These are phyloP conservation scores for Salvia splendens DNA, from an alignment of 257 asterid genomes.

Conservation along the genomic window DNA sequence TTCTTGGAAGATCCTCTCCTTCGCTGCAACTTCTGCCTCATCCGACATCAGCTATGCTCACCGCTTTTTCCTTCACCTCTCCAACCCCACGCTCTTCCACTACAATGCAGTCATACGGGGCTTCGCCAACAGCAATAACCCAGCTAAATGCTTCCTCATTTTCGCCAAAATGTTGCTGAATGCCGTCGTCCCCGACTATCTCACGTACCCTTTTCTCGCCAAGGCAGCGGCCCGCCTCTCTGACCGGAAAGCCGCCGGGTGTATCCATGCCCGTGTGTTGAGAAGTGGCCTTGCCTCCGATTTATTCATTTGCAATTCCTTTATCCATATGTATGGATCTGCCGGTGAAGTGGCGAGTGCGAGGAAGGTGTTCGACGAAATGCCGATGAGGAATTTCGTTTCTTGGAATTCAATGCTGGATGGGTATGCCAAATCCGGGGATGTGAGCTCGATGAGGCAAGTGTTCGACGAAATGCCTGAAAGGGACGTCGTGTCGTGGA, in stretches of 20 bases:
- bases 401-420: conserved; percentile 80
- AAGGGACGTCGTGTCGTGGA: conserved; percentile 84
- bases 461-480: conserved; percentile 68
- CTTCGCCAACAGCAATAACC: conserved; percentile 49
- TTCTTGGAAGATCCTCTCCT: conserved; percentile 50
- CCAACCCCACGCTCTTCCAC: conserved; percentile 49
- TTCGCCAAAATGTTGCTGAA: conserved; percentile 46
- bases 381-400: conserved; percentile 55
- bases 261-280: conserved; percentile 46
- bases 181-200: conserved; percentile 48
- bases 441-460: conserved; percentile 46
- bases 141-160: conserved; percentile 41
- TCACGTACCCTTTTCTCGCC: conserved; percentile 70
- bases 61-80: conserved; percentile 46
- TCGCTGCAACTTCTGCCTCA: conserved; percentile 43
- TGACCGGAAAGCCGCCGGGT: conserved; percentile 44
- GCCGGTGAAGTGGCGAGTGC: conserved; percentile 43
- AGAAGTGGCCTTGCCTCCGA: conserved; percentile 52
- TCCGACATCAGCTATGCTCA: conserved; percentile 48
- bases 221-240: conserved; percentile 58
- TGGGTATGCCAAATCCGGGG: conserved; percentile 74
- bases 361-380: conserved; percentile 64
- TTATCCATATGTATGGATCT: conserved; percentile 72
- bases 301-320: conserved; percentile 56
- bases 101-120: conserved; percentile 65